Evolutionary conservation across 2,329 filamentous ascomycete genomes (phyloP).

Genomic region (Aspergillus ruber): DNA sequence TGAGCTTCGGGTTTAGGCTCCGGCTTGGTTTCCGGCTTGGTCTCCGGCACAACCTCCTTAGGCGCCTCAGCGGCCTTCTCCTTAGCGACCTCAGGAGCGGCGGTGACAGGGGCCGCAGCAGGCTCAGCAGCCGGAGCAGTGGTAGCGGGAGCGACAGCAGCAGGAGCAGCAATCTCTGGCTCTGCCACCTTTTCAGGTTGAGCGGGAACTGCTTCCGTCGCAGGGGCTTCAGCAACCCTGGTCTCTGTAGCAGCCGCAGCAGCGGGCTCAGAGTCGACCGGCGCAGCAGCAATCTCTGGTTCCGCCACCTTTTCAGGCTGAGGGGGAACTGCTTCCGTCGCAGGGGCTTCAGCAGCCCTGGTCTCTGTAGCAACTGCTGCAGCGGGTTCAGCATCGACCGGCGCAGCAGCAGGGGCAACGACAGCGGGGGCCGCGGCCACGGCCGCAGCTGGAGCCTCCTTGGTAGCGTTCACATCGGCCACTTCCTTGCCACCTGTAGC

Average conservation of each 20-base stretch:
- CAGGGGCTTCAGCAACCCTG: neutral
- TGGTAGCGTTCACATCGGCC: neutral
- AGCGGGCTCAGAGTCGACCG: neutral
- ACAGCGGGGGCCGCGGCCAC: neutral
- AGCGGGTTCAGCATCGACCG: neutral
- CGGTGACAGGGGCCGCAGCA: neutral
- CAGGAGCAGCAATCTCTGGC: neutral
- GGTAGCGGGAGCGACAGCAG: neutral
- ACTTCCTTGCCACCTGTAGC: conserved; percentile 2
- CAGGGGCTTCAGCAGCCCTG: neutral
- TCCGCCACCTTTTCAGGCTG: neutral
- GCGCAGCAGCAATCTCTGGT: neutral
- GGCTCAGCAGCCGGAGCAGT: neutral
- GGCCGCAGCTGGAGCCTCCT: conserved; percentile 1
- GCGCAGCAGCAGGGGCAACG: neutral
- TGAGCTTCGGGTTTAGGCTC: neutral
- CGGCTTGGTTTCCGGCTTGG: neutral
- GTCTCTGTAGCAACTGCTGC: neutral
- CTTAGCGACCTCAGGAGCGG: neutral
- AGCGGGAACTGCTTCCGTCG: neutral
- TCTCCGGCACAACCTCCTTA: neutral
- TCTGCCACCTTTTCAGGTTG: neutral
- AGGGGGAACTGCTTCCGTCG: neutral
- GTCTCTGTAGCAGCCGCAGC: neutral
- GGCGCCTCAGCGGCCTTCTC: conserved; percentile 1